phyloP scores from a whole-genome alignment of 2,329 filamentous ascomycete genomes.

The Lasiodiplodia sp. region DNA sequence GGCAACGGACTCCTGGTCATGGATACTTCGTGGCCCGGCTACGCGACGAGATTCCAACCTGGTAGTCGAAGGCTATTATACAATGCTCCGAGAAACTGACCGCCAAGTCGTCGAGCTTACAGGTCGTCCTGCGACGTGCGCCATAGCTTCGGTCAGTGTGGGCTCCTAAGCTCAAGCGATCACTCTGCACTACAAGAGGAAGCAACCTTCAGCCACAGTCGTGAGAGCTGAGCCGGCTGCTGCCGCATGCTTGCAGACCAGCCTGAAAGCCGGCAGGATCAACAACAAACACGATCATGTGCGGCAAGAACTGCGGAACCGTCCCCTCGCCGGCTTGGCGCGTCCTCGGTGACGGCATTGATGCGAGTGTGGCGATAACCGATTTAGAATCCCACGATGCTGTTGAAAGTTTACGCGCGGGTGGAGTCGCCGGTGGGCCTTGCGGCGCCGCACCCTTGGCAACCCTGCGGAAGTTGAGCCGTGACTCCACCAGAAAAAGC shows the following conservation, averaged over 20 bases:
- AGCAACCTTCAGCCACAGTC: conserved; percentile 49
- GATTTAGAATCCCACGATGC: conserved; percentile 69
- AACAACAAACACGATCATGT: conserved; percentile 70
- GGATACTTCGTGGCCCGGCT: conserved; percentile 72
- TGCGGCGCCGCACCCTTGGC: conserved; percentile 68
- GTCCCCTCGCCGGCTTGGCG: conserved; percentile 72
- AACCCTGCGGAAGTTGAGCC: conserved; percentile 61
- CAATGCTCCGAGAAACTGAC: conserved; percentile 74
- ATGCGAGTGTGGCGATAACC: conserved; percentile 66
- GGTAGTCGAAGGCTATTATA: conserved; percentile 81
- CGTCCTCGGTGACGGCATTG: conserved; percentile 63
- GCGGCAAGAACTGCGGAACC: conserved; percentile 75
- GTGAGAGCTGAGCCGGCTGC: conserved; percentile 74
- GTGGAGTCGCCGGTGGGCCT: conserved; percentile 63
- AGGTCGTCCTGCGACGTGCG: conserved; percentile 53
- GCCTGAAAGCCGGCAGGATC: conserved; percentile 48
- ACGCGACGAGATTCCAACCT: conserved; percentile 70
- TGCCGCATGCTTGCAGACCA: conserved; percentile 65
- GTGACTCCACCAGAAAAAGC: conserved; percentile 41
- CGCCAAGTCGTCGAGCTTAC: conserved; percentile 59
- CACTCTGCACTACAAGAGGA: conserved; percentile 67
- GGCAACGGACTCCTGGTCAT: conserved; percentile 63
- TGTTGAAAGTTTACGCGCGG: conserved; percentile 59
- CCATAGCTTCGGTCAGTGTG: conserved; percentile 74
- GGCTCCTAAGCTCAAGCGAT: conserved; percentile 77